Evolutionary conservation across 306 rosid genomes (phyloP), one percentile per base, ranked within the genome.

Genomic region (Crotalaria pallida): DNA sequence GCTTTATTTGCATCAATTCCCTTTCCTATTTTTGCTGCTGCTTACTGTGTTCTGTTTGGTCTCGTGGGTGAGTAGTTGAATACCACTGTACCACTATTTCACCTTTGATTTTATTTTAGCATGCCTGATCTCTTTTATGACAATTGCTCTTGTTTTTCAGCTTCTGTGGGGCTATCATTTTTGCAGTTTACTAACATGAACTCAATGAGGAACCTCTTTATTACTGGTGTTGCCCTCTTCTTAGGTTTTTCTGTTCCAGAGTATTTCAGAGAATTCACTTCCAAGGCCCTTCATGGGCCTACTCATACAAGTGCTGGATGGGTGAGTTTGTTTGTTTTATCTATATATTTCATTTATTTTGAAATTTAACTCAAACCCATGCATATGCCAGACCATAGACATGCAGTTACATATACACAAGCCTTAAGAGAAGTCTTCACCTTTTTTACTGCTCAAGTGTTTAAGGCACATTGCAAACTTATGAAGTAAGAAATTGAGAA

Each of bases 161-260:
- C 97, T 76, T 95, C 99, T 7, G 99, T 95, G 68, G 99, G 99
- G 58, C 82, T 95, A 68, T 95, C 99, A 64, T 91, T 95, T 85
- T 80, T 95, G 96, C 99, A 95, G 80, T 95, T 95, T 80, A 95
- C 99, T 66, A 95, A 95, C 88, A 91, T 95, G 99, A 95, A 95
- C 77, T 95, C 99, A 36, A 77, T 86, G 97, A 87, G 99, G 77
- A 95, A 91, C 82, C 97, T 95, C 65, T 91, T 95, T 67, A 91
- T 95, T 44, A 78, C 84, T 0, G 99, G 96, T 0, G 96, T 95
- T 43, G 69, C 99, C 38, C 86, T 95, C 69, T 95, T 84, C 91
- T 82, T 95, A 67, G 99, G 99, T 10, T 75, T 95, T 48, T 95
- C 99, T 43, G 69, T 95, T 72, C 97, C 99, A 0, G 96, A 84